Evolutionary conservation across 345 rosid genomes (phyloP).

Genomic region (Populus nigra): DNA sequence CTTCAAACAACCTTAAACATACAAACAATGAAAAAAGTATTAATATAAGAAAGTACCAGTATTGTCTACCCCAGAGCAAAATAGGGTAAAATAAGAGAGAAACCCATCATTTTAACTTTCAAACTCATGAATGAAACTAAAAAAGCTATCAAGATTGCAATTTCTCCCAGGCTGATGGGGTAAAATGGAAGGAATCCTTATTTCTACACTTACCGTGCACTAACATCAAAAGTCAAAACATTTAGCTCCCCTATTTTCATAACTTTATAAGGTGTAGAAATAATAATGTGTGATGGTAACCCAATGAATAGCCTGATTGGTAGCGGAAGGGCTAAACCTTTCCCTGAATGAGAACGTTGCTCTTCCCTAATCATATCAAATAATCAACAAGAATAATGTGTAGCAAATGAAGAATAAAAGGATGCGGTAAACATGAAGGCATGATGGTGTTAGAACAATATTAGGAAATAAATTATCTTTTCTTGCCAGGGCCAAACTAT

Average conservation of each 20-base stretch:
- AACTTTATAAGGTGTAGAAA: not conserved
- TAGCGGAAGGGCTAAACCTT: not conserved
- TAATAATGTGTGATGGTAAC: not conserved
- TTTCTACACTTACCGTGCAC: not conserved
- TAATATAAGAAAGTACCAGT: not conserved
- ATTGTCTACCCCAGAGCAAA: not conserved
- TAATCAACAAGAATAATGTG: not conserved
- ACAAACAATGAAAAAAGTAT: slow-evolving; percentile 14
- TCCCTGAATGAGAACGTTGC: not conserved
- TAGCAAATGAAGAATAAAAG: not conserved
- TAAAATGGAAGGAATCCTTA: not conserved
- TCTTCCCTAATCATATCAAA: not conserved
- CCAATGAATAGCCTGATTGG: not conserved
- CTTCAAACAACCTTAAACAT: slow-evolving; percentile 77
- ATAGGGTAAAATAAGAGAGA: not conserved
- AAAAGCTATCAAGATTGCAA: not conserved
- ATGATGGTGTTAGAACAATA: not conserved
- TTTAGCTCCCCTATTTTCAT: not conserved
- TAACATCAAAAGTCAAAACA: not conserved
- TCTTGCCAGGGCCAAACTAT: not conserved
- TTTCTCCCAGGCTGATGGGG: not conserved
- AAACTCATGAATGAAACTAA: not conserved
- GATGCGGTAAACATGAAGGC: not conserved
- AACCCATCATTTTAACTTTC: not conserved
- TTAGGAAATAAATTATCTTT: not conserved